A percentile compares a stretch with the other conserved stretches of the same genome.
Conservation (phyloP, 495 filamentous ascomycete species). For the Stereocaulon alpinum region DNA sequence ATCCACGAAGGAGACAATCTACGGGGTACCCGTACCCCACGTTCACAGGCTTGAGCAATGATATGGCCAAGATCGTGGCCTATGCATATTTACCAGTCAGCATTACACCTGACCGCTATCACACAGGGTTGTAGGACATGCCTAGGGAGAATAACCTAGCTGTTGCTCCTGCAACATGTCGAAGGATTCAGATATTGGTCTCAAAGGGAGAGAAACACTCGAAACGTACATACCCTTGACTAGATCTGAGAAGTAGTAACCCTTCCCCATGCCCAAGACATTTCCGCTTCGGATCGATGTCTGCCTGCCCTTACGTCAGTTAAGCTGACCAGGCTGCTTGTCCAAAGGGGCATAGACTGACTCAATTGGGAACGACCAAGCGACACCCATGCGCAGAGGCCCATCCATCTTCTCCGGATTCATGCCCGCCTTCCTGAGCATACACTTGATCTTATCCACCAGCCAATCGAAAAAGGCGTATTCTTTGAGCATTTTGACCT, state of each 20-base stretch:
- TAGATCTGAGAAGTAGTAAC: constrained; percentile 49
- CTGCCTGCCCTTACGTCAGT: constrained; percentile 27
- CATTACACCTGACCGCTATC: no score
- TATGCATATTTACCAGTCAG: no score
- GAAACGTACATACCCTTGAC: constrained; percentile 28
- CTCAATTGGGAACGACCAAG: constrained; percentile 62
- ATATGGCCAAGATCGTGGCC: constrained; percentile 48
- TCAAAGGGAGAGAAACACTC: no score
- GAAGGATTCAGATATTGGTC: no score
- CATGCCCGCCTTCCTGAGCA: constrained; percentile 26
- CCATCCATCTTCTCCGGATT: constrained; percentile 26
- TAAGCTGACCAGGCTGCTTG: neutral
- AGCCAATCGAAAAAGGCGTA: constrained; percentile 60
- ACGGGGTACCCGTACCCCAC: constrained; percentile 26
- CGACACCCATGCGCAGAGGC: constrained; percentile 48
- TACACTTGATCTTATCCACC: constrained; percentile 46
- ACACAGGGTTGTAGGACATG: no score
- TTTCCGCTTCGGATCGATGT: constrained; percentile 48
- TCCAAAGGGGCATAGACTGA: constrained; percentile 26
- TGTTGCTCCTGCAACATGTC: no score
- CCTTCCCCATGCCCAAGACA: constrained; percentile 58
- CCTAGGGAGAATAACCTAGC: no score
- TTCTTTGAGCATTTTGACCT: constrained; percentile 42
- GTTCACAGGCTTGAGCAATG: constrained; percentile 46
- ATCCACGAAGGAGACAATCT: neutral